Evolutionary conservation across 495 filamentous ascomycete genomes (phyloP), one percentile per base, ranked within the genome.

Genomic region (Evansstolkia leycettana): DNA sequence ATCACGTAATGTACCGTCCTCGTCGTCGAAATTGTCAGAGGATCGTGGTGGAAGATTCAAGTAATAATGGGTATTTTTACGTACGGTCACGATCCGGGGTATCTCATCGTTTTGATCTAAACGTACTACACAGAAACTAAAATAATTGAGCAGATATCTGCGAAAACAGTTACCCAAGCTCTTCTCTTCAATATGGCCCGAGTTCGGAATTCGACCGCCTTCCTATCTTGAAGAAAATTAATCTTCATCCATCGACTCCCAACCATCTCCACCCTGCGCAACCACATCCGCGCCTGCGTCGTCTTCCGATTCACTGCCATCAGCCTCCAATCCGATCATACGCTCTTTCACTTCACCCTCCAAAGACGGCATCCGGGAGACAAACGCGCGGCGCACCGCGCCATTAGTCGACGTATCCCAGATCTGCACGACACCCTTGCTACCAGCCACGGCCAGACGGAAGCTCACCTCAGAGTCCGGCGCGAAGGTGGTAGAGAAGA

Each of bases 401-500:
- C 67, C 72, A 59, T 96, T 96, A 7, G 92, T 96, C 43, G 81
- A 87, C 2, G 90, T 94, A 57, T 99, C 90, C 90, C 90, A 99
- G 18, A 99, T 71, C 46, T 89, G 82, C 41, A 94, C 75, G n/a
- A 68, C 66, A 2, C 92, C 90, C 64, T 94, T 94, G 69, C 86
- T 94, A 27, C 90, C 90, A 7, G 87, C 88, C 20, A 99, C 85
- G 3, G 87, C 83, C 20, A 99, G 65, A 31, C 90, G 71, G 61
- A 95, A 96, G 23, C 82, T 81, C 7, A 95, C 85, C 57, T 85
- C 84, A 20, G 73, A 43, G 52, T 99, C 92, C 0, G 90, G 87
- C 7, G 80, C 92, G 48, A 95, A 99, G 24, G 63, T 65, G 1
- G 86, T 81, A 14, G 85, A 84, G 54, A 99, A 99, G 28, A 99